Evolutionary conservation across 2,329 filamentous ascomycete genomes (phyloP).

Genomic region (Aspergillus pseudoviridinutans): DNA sequence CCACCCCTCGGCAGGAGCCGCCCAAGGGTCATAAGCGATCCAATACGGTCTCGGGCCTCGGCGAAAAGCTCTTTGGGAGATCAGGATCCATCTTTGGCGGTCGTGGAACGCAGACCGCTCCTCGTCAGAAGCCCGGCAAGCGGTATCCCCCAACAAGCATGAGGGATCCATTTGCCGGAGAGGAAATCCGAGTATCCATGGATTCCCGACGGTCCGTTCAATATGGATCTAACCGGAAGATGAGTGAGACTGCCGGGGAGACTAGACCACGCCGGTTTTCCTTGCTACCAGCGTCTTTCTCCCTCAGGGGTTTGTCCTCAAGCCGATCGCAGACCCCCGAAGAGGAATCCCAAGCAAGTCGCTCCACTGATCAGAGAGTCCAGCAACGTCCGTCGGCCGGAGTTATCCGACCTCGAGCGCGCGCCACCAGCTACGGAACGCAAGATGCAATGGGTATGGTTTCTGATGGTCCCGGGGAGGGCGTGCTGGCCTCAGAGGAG

Average conservation of each 20-base stretch:
- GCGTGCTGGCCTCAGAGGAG: conserved; percentile 20
- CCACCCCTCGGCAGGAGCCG: conserved; percentile 49
- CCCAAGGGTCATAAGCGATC: conserved; percentile 61
- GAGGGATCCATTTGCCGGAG: conserved; percentile 64
- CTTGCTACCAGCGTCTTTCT: conserved; percentile 62
- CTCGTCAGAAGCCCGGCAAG: conserved; percentile 51
- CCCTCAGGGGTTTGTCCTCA: conserved; percentile 61
- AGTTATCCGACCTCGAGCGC: conserved; percentile 23
- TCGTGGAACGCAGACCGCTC: conserved; percentile 32
- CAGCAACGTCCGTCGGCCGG: conserved; percentile 36
- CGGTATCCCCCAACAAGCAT: conserved; percentile 91
- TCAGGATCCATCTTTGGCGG: conserved; percentile 77
- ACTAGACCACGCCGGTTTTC: conserved; percentile 67
- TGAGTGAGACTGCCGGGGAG: conserved; percentile 61
- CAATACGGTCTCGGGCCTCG: conserved; percentile 73
- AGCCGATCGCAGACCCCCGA: conserved; percentile 48
- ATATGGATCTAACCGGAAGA: conserved; percentile 65
- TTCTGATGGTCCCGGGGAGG: conserved; percentile 27
- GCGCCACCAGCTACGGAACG: conserved; percentile 30
- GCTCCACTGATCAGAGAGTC: conserved; percentile 19
- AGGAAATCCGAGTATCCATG: conserved; percentile 61
- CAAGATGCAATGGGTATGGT: conserved; percentile 28
- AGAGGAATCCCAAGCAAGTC: conserved; percentile 41
- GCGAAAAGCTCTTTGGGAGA: conserved; percentile 79
- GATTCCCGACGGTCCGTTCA: conserved; percentile 73